Percentiles rank a stretch among this genome's conserved stretches.
These are phyloP conservation scores for Madurella mycetomatis DNA, from an alignment of 2,329 filamentous ascomycete genomes.

Conservation along the genomic window DNA sequence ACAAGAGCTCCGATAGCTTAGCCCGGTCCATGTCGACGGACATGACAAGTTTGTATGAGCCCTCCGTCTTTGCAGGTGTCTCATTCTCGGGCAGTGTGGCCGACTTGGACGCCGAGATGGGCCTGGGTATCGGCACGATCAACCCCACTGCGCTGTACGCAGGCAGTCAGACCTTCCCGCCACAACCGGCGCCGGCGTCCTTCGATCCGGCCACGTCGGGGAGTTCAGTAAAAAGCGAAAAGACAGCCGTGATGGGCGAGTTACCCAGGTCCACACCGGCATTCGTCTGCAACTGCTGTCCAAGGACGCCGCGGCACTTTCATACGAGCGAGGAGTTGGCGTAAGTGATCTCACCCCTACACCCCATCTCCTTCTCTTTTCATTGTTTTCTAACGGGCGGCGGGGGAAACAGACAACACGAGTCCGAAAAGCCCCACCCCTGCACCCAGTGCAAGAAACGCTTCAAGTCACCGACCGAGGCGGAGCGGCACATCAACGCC, in stretches of 20 bases:
- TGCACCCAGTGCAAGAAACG: constrained; percentile 25
- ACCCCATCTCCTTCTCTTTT: background rate
- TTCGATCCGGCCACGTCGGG: constrained; percentile 5
- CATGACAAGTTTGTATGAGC: constrained; percentile 24
- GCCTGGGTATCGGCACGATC: constrained; percentile 6
- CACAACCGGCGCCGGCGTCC: background rate
- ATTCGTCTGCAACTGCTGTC: constrained; percentile 24
- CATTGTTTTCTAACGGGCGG: background rate
- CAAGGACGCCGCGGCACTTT: constrained; percentile 19
- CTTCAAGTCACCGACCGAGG: constrained; percentile 25
- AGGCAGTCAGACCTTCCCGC: background rate
- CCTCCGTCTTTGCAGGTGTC: constrained; percentile 9
- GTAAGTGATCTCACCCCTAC: constrained; percentile 7
- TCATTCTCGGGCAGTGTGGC: constrained; percentile 9
- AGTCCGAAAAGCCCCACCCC: constrained; percentile 23
- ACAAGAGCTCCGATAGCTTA: constrained; percentile 22
- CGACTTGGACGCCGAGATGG: constrained; percentile 6
- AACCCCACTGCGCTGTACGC: constrained; percentile 11
- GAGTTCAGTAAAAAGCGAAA: background rate
- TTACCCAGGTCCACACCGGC: background rate
- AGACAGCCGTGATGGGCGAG: background rate
- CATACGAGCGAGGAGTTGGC: constrained; percentile 16
- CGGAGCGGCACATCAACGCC: constrained; percentile 25
- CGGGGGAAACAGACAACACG: constrained; percentile 17
- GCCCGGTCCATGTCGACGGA: constrained; percentile 21